These are phyloP conservation scores for Scheffersomyces insectosa DNA, from an alignment of 1,139 yeast species.

Conservation along the genomic window DNA sequence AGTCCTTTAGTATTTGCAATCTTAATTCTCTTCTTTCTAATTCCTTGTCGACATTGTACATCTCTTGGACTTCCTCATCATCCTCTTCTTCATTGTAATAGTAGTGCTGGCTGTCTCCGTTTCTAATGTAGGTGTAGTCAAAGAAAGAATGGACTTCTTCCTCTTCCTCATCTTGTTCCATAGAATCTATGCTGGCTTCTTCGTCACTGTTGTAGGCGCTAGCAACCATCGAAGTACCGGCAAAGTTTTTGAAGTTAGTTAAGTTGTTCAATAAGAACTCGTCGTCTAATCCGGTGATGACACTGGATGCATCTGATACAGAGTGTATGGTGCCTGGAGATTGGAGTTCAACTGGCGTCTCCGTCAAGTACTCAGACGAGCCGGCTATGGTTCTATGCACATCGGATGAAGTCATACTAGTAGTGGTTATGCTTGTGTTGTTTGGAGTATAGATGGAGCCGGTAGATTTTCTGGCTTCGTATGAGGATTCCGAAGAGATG, in stretches of 20 bases:
- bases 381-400: constrained; percentile 1
- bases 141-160: constrained; percentile 13
- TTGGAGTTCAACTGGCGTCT: background rate
- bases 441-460: background rate
- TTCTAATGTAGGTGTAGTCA: constrained; percentile 7
- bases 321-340: background rate
- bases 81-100: constrained; percentile 12
- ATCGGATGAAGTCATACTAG: background rate
- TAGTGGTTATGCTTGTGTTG: background rate
- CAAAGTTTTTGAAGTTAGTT: constrained; percentile 29
- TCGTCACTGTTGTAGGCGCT: constrained; percentile 9
- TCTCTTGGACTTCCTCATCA: constrained; percentile 3
- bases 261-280: constrained; percentile 27
- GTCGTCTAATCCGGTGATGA: constrained; percentile 21
- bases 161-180: constrained; percentile 14
- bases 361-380: background rate
- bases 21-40: constrained; percentile 41
- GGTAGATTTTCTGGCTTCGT: background rate
- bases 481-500: background rate
- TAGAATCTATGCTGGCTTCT: constrained; percentile 19
- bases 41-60: constrained; percentile 25
- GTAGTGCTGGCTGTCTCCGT: constrained; percentile 14
- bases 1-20: constrained; percentile 39
- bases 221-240: constrained; percentile 30
- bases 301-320: constrained; percentile 3